Conservation (phyloP, 208 protist genomes). For the Trypanosomatidae sp. region DNA sequence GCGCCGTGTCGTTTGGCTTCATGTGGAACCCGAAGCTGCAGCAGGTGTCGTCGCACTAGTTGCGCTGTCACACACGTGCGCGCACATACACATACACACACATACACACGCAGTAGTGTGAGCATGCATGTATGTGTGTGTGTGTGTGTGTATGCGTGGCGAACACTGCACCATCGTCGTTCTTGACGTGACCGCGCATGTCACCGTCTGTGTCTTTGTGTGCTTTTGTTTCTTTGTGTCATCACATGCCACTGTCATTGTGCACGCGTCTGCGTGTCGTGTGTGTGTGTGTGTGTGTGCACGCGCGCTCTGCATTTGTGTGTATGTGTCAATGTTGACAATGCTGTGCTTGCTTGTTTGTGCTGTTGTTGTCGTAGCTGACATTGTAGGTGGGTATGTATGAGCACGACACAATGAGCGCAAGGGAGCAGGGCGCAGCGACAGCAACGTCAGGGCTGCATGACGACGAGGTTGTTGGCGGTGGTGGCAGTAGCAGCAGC, state of each 20-base stretch:
- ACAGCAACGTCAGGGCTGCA: not conserved
- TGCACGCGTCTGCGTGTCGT: too few species aligned
- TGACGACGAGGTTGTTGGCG: not conserved
- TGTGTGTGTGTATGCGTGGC: not conserved
- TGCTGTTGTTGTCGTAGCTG: not conserved
- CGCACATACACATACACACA: not conserved
- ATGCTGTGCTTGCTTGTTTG: not conserved
- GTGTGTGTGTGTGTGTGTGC: too few species aligned
- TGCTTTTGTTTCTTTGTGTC: not conserved
- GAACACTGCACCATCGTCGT: not conserved
- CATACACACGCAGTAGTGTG: too few species aligned
- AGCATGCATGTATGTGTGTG: not conserved
- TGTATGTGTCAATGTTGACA: too few species aligned
- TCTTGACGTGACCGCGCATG: not conserved
- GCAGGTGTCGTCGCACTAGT: constrained; percentile 79
- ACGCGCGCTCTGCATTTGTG: too few species aligned
- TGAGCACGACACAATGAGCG: not conserved
- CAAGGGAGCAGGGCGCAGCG: not conserved
- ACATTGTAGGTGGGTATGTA: not conserved
- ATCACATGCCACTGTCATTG: too few species aligned
- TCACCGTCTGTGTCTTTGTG: constrained; percentile 2
- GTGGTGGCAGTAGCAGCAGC: not conserved
- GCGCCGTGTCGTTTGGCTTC: constrained; percentile 95
- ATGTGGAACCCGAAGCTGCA: constrained; percentile 90
- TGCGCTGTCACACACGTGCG: not conserved